Evolutionary conservation across 345 rosid species (phyloP).

Genomic region (Geranium brycei): DNA sequence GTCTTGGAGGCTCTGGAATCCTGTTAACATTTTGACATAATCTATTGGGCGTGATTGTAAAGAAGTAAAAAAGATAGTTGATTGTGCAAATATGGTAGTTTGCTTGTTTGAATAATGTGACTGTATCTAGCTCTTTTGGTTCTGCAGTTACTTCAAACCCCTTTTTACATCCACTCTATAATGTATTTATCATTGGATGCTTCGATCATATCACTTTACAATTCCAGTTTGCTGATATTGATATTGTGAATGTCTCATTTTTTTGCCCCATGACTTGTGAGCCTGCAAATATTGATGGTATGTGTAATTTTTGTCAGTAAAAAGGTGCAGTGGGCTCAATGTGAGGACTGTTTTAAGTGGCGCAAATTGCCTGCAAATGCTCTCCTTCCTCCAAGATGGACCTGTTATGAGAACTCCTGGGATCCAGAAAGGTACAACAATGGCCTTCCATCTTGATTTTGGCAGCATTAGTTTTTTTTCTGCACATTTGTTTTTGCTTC

Average conservation of each 20-base stretch:
- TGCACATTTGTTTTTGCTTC: not conserved
- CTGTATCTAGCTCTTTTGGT: no score
- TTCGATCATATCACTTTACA: no score
- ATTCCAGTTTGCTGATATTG: not conserved
- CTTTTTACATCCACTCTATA: not conserved
- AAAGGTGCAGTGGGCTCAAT: slow-evolving; percentile 61
- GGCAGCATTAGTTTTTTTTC: not conserved
- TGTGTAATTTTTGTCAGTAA: slow-evolving; percentile 27
- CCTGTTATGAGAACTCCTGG: slow-evolving; percentile 50
- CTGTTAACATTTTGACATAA: not conserved
- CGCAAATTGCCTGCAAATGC: slow-evolving; percentile 49
- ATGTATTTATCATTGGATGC: not conserved
- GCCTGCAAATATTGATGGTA: not conserved
- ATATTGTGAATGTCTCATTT: not conserved
- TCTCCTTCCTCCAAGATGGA: slow-evolving; percentile 62
- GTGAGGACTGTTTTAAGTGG: slow-evolving; percentile 69
- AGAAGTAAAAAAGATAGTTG: not conserved
- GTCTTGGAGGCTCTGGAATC: slow-evolving; percentile 1
- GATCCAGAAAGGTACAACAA: slow-evolving; percentile 48
- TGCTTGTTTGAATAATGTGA: no score
- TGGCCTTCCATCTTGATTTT: not conserved
- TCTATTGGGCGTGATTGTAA: not conserved
- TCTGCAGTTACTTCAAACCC: not conserved
- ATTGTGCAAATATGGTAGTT: not conserved
- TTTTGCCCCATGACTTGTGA: not conserved